A percentile compares a stretch with the other conserved stretches of the same genome.
Conservation (phyloP, 768 basidiomycete species). For the Trametes villosa region DNA sequence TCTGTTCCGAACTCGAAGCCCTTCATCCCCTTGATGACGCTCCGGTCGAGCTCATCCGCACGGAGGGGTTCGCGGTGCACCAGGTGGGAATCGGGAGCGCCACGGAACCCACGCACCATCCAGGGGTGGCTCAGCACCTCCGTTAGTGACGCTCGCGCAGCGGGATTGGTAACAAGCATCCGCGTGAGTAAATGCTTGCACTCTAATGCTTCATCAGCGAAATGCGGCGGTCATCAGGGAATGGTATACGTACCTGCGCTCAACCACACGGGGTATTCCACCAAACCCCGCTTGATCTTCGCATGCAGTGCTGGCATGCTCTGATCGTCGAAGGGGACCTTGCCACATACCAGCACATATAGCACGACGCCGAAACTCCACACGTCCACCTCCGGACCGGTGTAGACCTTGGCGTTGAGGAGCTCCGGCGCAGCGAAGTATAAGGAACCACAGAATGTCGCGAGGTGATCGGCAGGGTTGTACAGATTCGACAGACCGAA, state of each 20-base stretch:
- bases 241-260: slow-evolving; percentile 71
- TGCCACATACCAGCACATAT: slow-evolving; percentile 97
- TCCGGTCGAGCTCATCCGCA: slow-evolving; percentile 83
- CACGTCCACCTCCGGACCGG: slow-evolving; percentile 96
- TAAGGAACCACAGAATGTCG: slow-evolving; percentile 96
- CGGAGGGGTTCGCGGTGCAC: slow-evolving; percentile 89
- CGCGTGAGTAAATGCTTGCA: slow-evolving; percentile 92
- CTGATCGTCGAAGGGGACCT: slow-evolving; percentile 99
- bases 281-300: slow-evolving; percentile 96
- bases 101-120: slow-evolving; percentile 88
- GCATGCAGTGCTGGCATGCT: slow-evolving; percentile 99
- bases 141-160: slow-evolving; percentile 74
- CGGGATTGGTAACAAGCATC: slow-evolving; percentile 97
- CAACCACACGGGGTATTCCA: slow-evolving; percentile 97
- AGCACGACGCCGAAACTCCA: slow-evolving; percentile 99
- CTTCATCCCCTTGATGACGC: slow-evolving; percentile 88
- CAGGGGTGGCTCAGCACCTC: slow-evolving; percentile 91
- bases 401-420: slow-evolving; percentile 95
- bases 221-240: slow-evolving; percentile 14
- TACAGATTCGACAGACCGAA: slow-evolving; percentile 98
- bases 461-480: slow-evolving; percentile 78
- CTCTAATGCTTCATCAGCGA: slow-evolving; percentile 53
- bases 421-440: slow-evolving; percentile 99
- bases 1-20: slow-evolving; percentile 96
- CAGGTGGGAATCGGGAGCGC: slow-evolving; percentile 82